Base-by-base conservation (phyloP, 495 filamentous ascomycete species). In the Neurospora sp. region DNA sequence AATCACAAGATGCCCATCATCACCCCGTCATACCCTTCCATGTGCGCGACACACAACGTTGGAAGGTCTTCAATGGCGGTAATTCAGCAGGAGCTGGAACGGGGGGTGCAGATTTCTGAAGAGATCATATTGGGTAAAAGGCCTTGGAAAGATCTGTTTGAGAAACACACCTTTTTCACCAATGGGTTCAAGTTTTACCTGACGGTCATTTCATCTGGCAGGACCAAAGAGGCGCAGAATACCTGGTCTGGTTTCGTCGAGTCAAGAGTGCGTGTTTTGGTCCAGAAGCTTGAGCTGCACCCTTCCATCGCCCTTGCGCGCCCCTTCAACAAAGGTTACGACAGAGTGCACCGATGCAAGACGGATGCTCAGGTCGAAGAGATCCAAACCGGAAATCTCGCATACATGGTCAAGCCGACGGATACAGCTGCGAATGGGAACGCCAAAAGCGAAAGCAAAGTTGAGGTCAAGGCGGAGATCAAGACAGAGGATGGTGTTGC, bases 1-100 rank as follows among this genome's bases (percentile, higher is more conserved):
- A 90, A 87, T 74, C 95, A 98, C 80, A 81, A 96, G 17, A 99
- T 99, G 96, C 96, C 96, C 68, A 93, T 99, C 76, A 97, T 99
- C 77, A 99, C 93, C 6, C 96, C 96, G 2, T 93, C 96, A 3
- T 98, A 97, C 81, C 96, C 94, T 16, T 94, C 92, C 65, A 97
- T 97, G 93, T 98, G 95, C 78, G 90, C 96, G 3, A 97, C 95
- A 0, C 94, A 97, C 83, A 98, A 97, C 77, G 89, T 99, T 69
- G 92, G 91, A 5, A 83, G 87, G 76, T 97, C 94, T 1, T 96
- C 95, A 1, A 94, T 93, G 84, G 84, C 84, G 41, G 88, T 97
- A 68, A 92, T 99, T 75, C 86, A 93, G 70, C 87, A 90, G 12
- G 96, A 99, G 76, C 85, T 98, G 39, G 87, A 92, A 71, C 88